Percentiles rank a stretch among this genome's conserved stretches.
Evolutionary conservation across 225 moss, liverwort and hornwort species (phyloP).

Genomic region (Pseudoscleropodium purum): DNA sequence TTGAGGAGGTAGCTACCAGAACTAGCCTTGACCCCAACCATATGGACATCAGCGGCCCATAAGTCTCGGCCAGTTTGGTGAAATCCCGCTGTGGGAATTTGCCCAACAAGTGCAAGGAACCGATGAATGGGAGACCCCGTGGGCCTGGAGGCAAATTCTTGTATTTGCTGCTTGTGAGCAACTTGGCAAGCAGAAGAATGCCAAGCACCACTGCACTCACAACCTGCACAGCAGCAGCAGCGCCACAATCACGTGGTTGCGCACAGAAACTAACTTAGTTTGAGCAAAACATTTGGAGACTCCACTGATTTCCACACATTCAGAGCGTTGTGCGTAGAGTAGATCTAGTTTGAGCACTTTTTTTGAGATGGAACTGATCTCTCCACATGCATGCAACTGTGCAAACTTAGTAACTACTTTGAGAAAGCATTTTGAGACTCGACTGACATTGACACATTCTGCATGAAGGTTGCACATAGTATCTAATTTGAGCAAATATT

Average conservation of each 20-base stretch:
- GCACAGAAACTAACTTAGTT: no score
- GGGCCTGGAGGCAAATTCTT: neutral
- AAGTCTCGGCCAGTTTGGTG: neutral
- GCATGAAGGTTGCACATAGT: neutral
- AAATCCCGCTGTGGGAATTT: neutral
- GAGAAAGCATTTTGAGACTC: neutral
- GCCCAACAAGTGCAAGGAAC: neutral
- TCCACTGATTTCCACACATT: no score
- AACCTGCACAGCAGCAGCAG: neutral
- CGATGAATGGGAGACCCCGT: neutral
- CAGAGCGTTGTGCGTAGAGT: no score
- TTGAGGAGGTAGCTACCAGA: neutral
- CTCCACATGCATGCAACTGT: no score
- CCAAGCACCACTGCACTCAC: neutral
- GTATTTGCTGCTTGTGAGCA: neutral
- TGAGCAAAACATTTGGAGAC: no score
- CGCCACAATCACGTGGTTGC: no score
- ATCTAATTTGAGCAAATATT: neutral
- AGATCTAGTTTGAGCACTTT: no score
- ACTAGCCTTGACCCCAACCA: neutral
- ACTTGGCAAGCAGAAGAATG: neutral
- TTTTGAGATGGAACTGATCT: no score
- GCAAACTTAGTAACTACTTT: neutral
- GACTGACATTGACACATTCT: neutral
- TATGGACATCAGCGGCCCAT: neutral